These are phyloP conservation scores for Perkinsus marinus DNA, from an alignment of 169 alveolate genomes.

Conservation along the genomic window DNA sequence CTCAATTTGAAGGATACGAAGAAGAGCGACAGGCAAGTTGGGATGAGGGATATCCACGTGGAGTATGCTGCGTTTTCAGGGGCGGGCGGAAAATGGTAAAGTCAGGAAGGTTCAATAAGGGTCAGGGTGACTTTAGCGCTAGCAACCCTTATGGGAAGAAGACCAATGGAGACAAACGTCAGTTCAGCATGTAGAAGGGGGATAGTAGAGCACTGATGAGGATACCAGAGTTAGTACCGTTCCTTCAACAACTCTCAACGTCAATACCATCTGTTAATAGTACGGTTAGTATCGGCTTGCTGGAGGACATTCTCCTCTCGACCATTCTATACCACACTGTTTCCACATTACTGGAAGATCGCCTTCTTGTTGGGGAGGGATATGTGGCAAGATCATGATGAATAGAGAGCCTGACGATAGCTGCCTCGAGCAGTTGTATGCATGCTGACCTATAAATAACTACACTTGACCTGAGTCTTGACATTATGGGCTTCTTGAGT, in stretches of 20 bases:
- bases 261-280: neutral
- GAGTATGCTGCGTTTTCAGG: neutral
- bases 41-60: too few species aligned
- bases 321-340: neutral
- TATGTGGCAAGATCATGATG: neutral
- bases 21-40: neutral
- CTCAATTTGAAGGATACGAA: slow-evolving; percentile 56
- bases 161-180: slow-evolving; percentile 26
- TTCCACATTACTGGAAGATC: neutral
- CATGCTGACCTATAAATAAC: neutral
- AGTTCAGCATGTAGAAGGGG: slow-evolving; percentile 19
- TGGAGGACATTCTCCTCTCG: too few species aligned
- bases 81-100: slow-evolving; percentile 8
- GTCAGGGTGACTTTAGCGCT: slow-evolving; percentile 23
- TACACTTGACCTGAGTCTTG: neutral
- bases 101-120: slow-evolving; percentile 24
- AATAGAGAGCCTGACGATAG: neutral
- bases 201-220: neutral
- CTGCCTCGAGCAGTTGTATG: too few species aligned
- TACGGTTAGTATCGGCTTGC: neutral
- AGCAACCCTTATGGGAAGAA: slow-evolving; percentile 42
- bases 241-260: neutral
- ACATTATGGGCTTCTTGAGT: neutral
- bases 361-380: neutral
- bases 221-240: neutral